A percentile compares a stretch with the other conserved stretches of the same genome.
Conservation (phyloP, 2,329 filamentous ascomycete species). For the Pyrenochaeta sp. region DNA sequence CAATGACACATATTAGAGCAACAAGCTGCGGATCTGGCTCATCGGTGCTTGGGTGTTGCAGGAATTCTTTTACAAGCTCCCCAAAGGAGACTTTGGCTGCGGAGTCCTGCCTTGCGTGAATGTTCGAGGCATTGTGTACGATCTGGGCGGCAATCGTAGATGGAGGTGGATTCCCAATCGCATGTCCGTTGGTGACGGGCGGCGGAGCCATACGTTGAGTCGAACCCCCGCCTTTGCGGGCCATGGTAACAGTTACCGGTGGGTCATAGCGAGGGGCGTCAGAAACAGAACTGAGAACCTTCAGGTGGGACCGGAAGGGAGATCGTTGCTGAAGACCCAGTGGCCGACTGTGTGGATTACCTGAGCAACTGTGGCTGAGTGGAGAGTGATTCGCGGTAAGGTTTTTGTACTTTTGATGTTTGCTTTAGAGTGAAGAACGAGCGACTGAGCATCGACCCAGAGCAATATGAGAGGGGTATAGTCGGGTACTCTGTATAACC, state of each 20-base stretch:
- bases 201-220: slow-evolving; percentile 39
- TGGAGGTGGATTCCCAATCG: slow-evolving; percentile 56
- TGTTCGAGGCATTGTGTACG: slow-evolving; percentile 78
- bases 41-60: slow-evolving; percentile 58
- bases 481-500: not conserved
- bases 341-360: not conserved
- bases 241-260: slow-evolving; percentile 46
- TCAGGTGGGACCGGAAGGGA: not conserved
- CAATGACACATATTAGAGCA: slow-evolving; percentile 84
- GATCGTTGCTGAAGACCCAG: not conserved
- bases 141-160: slow-evolving; percentile 90
- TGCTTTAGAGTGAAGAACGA: not conserved
- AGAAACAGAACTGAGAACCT: not conserved
- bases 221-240: slow-evolving; percentile 50
- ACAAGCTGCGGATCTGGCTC: slow-evolving; percentile 79
- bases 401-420: not conserved
- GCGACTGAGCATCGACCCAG: not conserved
- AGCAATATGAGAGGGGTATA: not conserved
- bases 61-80: slow-evolving; percentile 72
- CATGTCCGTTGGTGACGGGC: slow-evolving; percentile 25
- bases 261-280: slow-evolving; percentile 30
- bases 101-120: slow-evolving; percentile 67
- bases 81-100: slow-evolving; percentile 78
- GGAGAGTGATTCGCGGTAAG: not conserved
- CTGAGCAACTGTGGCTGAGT: not conserved